Base-by-base conservation (phyloP, 1,139 yeast species). In the Zhuliangozyma parablackwelliae region DNA sequence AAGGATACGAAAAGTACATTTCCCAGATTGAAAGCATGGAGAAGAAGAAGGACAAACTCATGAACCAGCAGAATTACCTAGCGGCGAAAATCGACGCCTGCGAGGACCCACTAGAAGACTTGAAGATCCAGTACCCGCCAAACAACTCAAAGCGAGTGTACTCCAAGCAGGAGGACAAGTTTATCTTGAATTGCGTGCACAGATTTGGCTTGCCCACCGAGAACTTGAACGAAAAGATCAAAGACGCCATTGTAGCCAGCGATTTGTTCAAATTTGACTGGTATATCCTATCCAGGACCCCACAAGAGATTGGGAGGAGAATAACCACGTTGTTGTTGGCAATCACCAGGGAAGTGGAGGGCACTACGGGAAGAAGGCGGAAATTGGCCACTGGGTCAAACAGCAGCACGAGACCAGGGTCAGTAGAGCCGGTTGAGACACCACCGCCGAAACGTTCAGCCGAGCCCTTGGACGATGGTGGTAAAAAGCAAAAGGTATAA, bases 1-100 rank as follows among this genome's bases (percentile, higher is more conserved):
- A 86, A 24, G 97, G 97, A 1, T 75, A 82, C 57, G 96, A 89
- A 43, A 83, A 88, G 54, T 88, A 89, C 56, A 58, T 89, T 36
- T 60, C 81, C n/a, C 95, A 87, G 52, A 88, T 92, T 40, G 96
- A 89, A 52, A 71, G 83, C 29, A 95, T 96, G 44, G 97, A 90
- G 54, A 85, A 81, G 63, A 86, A 86, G 52, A 62, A 79, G 13
- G 81, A 79, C 32, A 84, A 76, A 52, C 61, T 83, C 30, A 59
- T 63, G 35, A 69, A 72, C 35, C 97, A 90, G 55, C 82, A 82
- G 50, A 76, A 72, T 43, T 62, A 88, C 11, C 66, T 92, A 32
- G 71, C 72, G 11, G 63, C 64, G 32, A 90, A 90, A 55, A 72
- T 92, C 47, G 78, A 72, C 36, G 71, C 71, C 39, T 72, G 77